Evolutionary conservation across 768 basidiomycete species (phyloP).

Genomic region (Pleurotus giganteus): DNA sequence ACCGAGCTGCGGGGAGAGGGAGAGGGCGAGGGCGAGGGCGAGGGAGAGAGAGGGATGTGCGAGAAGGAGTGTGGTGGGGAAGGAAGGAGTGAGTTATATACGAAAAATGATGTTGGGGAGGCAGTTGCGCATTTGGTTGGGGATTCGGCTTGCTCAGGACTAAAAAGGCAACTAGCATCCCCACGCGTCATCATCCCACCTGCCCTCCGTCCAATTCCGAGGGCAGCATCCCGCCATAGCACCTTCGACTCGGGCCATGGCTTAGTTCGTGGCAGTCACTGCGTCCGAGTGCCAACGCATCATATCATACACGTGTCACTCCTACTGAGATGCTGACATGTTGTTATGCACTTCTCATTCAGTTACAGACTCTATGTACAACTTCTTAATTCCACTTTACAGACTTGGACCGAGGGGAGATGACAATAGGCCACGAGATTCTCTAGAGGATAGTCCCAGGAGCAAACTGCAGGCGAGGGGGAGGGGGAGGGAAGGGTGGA

Average conservation of each 20-base stretch:
- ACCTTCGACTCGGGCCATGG: background rate
- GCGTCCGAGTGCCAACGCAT: no score
- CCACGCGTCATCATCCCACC: background rate
- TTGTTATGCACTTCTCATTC: no score
- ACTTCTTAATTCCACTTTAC: no score
- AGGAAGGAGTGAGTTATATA: slow-evolving; percentile 37
- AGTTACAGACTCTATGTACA: no score
- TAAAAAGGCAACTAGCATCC: slow-evolving; percentile 5
- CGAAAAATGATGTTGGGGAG: slow-evolving; percentile 20
- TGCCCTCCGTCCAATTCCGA: background rate
- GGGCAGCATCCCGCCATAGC: background rate
- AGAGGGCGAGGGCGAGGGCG: slow-evolving; percentile 4
- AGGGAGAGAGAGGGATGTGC: slow-evolving; percentile 9
- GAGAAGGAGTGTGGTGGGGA: no score
- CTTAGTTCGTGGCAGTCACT: background rate
- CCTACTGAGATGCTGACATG: no score
- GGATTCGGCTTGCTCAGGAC: slow-evolving; percentile 26
- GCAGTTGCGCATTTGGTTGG: slow-evolving; percentile 21
- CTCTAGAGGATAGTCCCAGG: no score
- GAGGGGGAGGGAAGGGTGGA: no score
- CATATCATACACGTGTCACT: no score
- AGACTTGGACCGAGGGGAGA: background rate
- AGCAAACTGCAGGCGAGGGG: no score
- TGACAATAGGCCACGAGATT: background rate
- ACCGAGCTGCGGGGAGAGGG: slow-evolving; percentile 5